Percentiles rank a stretch among this genome's conserved stretches.
Evolutionary conservation across 208 protist species (phyloP).

Genomic region (Trypanosoma rangeli): DNA sequence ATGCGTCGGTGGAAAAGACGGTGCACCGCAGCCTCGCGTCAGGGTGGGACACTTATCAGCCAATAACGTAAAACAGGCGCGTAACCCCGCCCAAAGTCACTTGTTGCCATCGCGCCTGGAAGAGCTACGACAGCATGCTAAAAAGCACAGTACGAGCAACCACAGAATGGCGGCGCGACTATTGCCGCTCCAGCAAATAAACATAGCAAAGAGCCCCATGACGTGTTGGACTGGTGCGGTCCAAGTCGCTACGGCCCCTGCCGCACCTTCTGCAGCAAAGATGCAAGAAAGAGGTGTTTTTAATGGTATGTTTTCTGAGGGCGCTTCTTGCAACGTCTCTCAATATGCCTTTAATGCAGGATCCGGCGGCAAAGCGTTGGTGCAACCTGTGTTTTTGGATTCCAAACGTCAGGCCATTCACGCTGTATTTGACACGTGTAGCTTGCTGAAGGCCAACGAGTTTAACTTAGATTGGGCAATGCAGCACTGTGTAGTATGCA

Average conservation of each 20-base stretch:
- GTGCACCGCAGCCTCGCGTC: background rate
- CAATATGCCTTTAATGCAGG: background rate
- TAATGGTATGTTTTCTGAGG: background rate
- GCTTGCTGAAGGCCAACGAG: slow-evolving; percentile 49
- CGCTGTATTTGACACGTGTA: slow-evolving; percentile 81
- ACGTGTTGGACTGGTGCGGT: background rate
- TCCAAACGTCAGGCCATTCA: slow-evolving; percentile 5
- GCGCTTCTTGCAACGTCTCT: background rate
- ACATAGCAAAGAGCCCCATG: background rate
- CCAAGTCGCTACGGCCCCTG: background rate
- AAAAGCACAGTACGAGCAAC: slow-evolving; percentile 1
- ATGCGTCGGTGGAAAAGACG: background rate
- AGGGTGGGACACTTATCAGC: background rate
- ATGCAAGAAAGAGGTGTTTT: background rate
- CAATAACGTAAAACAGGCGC: background rate
- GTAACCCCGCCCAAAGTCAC: background rate
- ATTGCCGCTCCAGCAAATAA: background rate
- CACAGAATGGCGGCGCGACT: background rate
- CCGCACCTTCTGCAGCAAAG: background rate
- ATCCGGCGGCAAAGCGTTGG: background rate
- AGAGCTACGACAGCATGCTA: slow-evolving; percentile 3
- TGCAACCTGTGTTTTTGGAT: background rate
- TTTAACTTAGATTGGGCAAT: slow-evolving; percentile 51
- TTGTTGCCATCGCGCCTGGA: background rate
- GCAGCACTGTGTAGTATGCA: slow-evolving; percentile 52